Evolutionary conservation across 2,329 filamentous ascomycete genomes (phyloP).

Genomic region (Ophiostoma novo-ulmi): DNA sequence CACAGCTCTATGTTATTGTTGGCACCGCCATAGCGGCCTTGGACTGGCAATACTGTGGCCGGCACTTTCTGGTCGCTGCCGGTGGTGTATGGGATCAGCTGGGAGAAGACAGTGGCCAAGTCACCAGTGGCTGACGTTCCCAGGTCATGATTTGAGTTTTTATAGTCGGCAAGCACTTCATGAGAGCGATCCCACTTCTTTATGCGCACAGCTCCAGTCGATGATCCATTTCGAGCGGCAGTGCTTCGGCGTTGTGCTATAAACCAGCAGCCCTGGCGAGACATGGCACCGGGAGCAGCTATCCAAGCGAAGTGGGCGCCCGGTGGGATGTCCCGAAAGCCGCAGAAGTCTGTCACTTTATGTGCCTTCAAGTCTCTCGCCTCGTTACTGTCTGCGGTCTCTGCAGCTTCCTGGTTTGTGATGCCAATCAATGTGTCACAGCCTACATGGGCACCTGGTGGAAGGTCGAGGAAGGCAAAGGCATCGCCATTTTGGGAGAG

Average conservation of each 20-base stretch:
- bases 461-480: conserved; percentile 47
- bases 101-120: conserved; percentile 37
- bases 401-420: conserved; percentile 36
- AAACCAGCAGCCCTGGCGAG: conserved; percentile 57
- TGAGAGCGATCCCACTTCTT: conserved; percentile 54
- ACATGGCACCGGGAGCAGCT: conserved; percentile 44
- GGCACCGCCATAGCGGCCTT: not conserved
- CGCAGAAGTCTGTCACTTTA: conserved; percentile 38
- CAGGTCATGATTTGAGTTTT: conserved; percentile 37
- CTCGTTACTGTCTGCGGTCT: conserved; percentile 10
- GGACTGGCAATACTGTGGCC: not conserved
- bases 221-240: not conserved
- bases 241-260: conserved; percentile 32
- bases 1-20: conserved; percentile 40
- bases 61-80: not conserved
- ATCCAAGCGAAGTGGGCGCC: conserved; percentile 59
- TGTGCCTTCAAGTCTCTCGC: not conserved
- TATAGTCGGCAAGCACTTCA: conserved; percentile 49
- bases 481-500: conserved; percentile 42
- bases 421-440: conserved; percentile 45
- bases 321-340: conserved; percentile 50
- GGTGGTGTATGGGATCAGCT: conserved; percentile 43
- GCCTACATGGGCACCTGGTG: conserved; percentile 48
- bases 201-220: conserved; percentile 37
- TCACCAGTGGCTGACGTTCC: conserved; percentile 41